Evolutionary conservation across 2,329 filamentous ascomycete genomes (phyloP).

Genomic region (Claviceps sp.): DNA sequence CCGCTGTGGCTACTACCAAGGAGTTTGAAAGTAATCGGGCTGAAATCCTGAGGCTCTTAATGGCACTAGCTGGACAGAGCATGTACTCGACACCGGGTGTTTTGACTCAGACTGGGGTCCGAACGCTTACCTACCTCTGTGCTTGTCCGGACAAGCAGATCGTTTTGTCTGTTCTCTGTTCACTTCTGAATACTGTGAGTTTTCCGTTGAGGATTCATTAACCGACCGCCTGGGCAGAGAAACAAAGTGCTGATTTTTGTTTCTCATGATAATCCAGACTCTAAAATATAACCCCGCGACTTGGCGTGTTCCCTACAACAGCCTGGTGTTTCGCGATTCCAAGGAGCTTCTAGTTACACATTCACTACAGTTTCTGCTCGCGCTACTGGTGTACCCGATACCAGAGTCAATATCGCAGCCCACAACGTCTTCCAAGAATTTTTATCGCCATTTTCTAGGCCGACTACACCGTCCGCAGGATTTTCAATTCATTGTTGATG

Average conservation of each 20-base stretch:
- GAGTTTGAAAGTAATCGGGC: conserved; percentile 88
- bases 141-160: conserved; percentile 83
- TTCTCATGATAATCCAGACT: conserved; percentile 51
- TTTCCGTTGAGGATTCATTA: not conserved
- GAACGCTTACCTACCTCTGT: conserved; percentile 76
- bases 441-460: conserved; percentile 83
- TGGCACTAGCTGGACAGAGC: conserved; percentile 78
- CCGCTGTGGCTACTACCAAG: conserved; percentile 72
- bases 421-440: conserved; percentile 61
- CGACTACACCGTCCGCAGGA: conserved; percentile 86
- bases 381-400: conserved; percentile 74
- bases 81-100: conserved; percentile 79
- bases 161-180: conserved; percentile 81
- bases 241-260: too few relatives aligned
- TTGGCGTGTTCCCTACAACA: conserved; percentile 90
- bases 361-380: conserved; percentile 78
- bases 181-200: conserved; percentile 78
- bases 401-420: conserved; percentile 58
- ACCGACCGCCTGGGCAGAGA: too few relatives aligned
- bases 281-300: conserved; percentile 91
- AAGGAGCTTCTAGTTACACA: conserved; percentile 87
- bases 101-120: conserved; percentile 71
- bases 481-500: conserved; percentile 93
- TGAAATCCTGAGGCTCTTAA: conserved; percentile 73
- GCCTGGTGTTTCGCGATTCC: conserved; percentile 79